Evolutionary conservation across 768 basidiomycete genomes (phyloP).

Genomic region (Podaxis sp.): DNA sequence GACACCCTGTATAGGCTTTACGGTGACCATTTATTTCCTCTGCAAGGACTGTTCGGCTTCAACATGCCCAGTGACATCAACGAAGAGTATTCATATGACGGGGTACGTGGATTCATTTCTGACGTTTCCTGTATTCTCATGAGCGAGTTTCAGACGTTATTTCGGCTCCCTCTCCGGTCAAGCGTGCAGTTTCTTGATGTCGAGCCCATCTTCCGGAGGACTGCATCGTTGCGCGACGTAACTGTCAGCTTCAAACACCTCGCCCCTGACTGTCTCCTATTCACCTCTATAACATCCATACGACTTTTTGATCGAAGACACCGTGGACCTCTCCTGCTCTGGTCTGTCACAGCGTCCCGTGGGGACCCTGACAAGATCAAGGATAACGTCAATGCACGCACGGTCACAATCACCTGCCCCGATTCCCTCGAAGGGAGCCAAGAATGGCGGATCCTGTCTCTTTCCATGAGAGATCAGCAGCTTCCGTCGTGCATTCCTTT

Average conservation of each 20-base stretch:
- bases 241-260: conserved; percentile 29
- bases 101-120: conserved; percentile 32
- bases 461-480: conserved; percentile 11
- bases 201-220: conserved; percentile 22
- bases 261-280: conserved; percentile 40
- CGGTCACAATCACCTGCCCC: conserved; percentile 17
- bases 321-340: conserved; percentile 16
- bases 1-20: conserved; percentile 32
- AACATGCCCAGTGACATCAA: conserved; percentile 17
- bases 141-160: conserved; percentile 37
- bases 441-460: conserved; percentile 16
- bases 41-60: conserved; percentile 44
- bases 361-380: neutral
- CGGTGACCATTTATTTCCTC: conserved; percentile 37
- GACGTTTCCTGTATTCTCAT: neutral
- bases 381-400: neutral
- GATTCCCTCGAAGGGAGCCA: neutral
- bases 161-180: conserved; percentile 44
- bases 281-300: conserved; percentile 36
- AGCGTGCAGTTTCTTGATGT: conserved; percentile 20
- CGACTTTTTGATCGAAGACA: conserved; percentile 24
- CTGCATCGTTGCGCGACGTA: conserved; percentile 25
- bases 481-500: conserved; percentile 3
- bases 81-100: conserved; percentile 30
- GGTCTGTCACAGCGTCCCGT: conserved; percentile 27